Base-by-base conservation (phyloP, 805 yeast species). In the Yamadazyma olivae region DNA sequence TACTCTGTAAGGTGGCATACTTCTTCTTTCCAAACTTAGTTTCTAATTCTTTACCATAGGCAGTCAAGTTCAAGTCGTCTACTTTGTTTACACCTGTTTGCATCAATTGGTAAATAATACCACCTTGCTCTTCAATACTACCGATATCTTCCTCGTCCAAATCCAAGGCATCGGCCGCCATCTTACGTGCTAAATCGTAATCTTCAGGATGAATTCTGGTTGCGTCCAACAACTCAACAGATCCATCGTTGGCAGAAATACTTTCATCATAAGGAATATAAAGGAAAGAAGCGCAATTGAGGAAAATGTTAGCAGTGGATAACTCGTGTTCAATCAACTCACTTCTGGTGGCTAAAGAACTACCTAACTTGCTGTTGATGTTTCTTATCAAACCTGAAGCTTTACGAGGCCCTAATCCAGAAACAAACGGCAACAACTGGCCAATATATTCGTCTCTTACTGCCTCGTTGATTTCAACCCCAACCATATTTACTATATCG, bases 201-300 rank as follows among this genome's bases (percentile, higher is more conserved):
- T 93, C 99, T 61, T 93, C 98, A 6, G 98, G 98, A 52, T 93
- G 99, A 31, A 93, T 89, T 64, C 99, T 77, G 0, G 99, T 93
- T 33, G 93, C 90, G 59, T 93, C 99, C 48, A 93, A 71, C 28
- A 83, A 70, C 52, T 91, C 97, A 23, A 83, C 75, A 18, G 81
- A 79, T n/a, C 77, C 65, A 40, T 79, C 81, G 32, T 74, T 71
- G 10, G 55, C 50, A 30, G 79, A 68, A 17, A 50, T 40, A 45
- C 79, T 72, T 35, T 80, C 76, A 38, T 76, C 83, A 45, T 68
- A 71, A 1, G 88, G 93, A 40, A 93, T 83, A 51, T 80, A 79
- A 53, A 93, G 64, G 67, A 93, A 93, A 16, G 95, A 83, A 0
- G 97, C 85, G 58, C 96, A 87, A 58, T 93, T 93, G 68, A 90